Base-by-base conservation (phyloP, 1,284 basidiomycete species). In the Inonotus hispidus region DNA sequence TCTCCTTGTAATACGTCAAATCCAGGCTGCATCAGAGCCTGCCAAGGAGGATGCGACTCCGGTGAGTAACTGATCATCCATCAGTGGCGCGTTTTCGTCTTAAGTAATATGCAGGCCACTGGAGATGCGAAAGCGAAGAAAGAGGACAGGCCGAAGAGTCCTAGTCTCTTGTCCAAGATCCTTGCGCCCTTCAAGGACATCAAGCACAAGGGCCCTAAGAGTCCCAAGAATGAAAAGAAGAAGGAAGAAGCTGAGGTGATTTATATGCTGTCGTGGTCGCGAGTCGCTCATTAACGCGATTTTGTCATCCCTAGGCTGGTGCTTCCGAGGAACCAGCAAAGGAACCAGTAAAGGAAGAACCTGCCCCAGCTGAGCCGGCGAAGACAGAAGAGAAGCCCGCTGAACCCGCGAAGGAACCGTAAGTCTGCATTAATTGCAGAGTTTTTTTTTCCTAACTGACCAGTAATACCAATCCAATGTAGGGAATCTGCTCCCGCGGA, bases 61-160 rank as follows among this genome's bases (percentile, higher is more conserved):
- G 60, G 88, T 88, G 68, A 56, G 83, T 77, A 2, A n/a, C 32
- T 57, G 35, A 14, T 56, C 21, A 57, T 16, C 61, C 14, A n/a
- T n/a, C n/a, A n/a, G n/a, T n/a, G n/a, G n/a, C 56, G 46, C 53
- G 19, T 59, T 47, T 27, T 27, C 37, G 64, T 32, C 58, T n/a
- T 32, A 52, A 11, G 5, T 5, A 27, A n/a, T 35, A 19, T 14
- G 16, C 27, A 16, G 32, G 50, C 25, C 53, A 1, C 16, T 32
- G 46, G 63, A 45, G 43, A 25, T 19, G 53, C 60, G 23, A 49
- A 62, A 25, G 39, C 74, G 11, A 85, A 86, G 82, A 87, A 87
- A 76, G 87, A 88, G 66, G 85, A 88, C 19, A 77, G 79, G 65
- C 86, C 88, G 68, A 90, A 87, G 82, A 89, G 87, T 75, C 89